These are phyloP conservation scores for Kluyveromyces sp. DNA, from an alignment of 1,139 yeast genomes.

Conservation along the genomic window DNA sequence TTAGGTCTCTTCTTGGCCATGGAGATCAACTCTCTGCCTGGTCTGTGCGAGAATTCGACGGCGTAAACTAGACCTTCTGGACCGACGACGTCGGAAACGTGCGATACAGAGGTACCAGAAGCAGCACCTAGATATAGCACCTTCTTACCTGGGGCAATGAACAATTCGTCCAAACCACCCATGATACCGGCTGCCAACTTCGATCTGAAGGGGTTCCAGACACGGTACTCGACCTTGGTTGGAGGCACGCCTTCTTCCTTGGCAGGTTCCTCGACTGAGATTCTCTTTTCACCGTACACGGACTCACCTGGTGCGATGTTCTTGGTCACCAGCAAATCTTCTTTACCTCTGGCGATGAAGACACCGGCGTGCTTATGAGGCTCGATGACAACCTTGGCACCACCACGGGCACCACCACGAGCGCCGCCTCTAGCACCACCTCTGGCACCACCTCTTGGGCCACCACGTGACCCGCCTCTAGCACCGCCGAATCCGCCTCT, in stretches of 20 bases:
- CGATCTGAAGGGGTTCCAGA: slow-evolving; percentile 99
- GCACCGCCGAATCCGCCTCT: slow-evolving; percentile 54
- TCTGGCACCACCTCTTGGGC: slow-evolving; percentile 55
- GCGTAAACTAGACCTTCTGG: slow-evolving; percentile 99
- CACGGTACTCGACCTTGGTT: slow-evolving; percentile 96
- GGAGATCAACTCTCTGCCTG: slow-evolving; percentile 97
- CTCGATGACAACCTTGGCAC: slow-evolving; percentile 95
- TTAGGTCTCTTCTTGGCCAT: slow-evolving; percentile 99
- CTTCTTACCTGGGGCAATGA: slow-evolving; percentile 96
- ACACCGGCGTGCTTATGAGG: slow-evolving; percentile 98
- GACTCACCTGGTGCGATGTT: slow-evolving; percentile 98
- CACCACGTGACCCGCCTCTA: slow-evolving; percentile 54
- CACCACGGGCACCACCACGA: slow-evolving; percentile 71
- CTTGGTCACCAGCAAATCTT: slow-evolving; percentile 94
- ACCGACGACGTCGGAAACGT: slow-evolving; percentile 96
- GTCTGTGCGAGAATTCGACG: slow-evolving; percentile 98
- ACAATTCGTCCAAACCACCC: slow-evolving; percentile 98
- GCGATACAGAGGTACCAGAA: slow-evolving; percentile 97
- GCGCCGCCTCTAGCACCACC: slow-evolving; percentile 79
- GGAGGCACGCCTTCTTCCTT: slow-evolving; percentile 82
- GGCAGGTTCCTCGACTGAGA: slow-evolving; percentile 86
- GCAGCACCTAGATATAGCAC: slow-evolving; percentile 98
- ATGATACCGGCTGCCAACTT: slow-evolving; percentile 99
- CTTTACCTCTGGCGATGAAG: slow-evolving; percentile 98
- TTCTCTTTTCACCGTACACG: slow-evolving; percentile 96